phyloP scores from a whole-genome alignment of 164 flowering plant genomes.

The Berberis thunbergii region DNA sequence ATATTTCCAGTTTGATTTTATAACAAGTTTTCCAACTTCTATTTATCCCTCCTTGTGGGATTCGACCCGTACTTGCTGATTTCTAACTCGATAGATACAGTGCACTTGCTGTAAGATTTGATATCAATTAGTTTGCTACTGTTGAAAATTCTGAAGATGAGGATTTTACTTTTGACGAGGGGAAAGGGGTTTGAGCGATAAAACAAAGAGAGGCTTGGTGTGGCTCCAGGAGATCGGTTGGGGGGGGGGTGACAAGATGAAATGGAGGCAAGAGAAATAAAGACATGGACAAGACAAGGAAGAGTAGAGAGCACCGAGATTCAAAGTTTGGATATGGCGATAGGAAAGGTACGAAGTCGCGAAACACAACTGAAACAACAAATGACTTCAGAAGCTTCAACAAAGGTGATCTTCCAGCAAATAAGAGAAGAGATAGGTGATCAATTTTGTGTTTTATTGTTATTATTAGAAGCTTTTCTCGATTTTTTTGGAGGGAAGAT shows the following conservation, averaged over 20 bases:
- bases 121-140: no score
- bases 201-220: conserved; percentile 59
- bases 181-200: conserved; percentile 51
- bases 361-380: conserved; percentile 69
- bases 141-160: conserved; percentile 13
- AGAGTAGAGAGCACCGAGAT: conserved; percentile 25
- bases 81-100: no score
- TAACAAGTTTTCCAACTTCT: no score
- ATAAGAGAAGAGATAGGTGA: background rate
- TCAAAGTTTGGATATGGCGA: conserved; percentile 53
- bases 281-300: conserved; percentile 25
- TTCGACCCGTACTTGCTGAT: no score
- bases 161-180: conserved; percentile 45
- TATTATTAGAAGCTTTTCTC: no score
- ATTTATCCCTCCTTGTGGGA: no score
- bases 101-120: no score
- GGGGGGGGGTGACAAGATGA: conserved; percentile 56
- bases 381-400: conserved; percentile 47
- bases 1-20: no score
- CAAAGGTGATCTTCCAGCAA: background rate
- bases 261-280: conserved; percentile 32
- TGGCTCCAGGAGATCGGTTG: conserved; percentile 73
- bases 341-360: conserved; percentile 69
- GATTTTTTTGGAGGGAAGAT: no score
- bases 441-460: background rate